Percentiles rank a stretch among this genome's conserved stretches.
phyloP scores from a whole-genome alignment of 306 rosid species.

The Glycine tomentella region DNA sequence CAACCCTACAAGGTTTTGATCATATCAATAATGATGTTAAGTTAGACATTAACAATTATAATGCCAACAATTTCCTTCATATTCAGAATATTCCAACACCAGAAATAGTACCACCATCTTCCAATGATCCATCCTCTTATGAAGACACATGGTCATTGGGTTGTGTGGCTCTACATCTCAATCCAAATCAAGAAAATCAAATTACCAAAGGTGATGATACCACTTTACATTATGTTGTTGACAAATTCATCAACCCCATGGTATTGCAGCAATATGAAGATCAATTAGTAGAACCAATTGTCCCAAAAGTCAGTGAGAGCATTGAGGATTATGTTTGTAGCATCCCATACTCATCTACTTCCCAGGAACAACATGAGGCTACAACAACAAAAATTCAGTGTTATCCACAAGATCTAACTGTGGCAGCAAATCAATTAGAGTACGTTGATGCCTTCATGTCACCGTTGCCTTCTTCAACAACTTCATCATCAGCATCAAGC shows the following conservation, averaged over 20 bases:
- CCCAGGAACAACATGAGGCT: constrained; percentile 46
- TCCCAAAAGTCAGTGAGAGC: constrained; percentile 58
- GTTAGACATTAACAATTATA: constrained; percentile 46
- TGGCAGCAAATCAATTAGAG: constrained; percentile 59
- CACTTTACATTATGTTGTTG: constrained; percentile 32
- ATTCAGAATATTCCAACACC: constrained; percentile 53
- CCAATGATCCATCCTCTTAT: constrained; percentile 45
- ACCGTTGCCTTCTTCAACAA: constrained; percentile 51
- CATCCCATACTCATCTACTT: constrained; percentile 3
- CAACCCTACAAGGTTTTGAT: constrained; percentile 54
- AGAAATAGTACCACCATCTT: constrained; percentile 44
- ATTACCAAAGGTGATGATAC: constrained; percentile 41
- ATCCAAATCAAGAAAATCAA: constrained; percentile 54
- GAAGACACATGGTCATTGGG: constrained; percentile 54
- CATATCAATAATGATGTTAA: constrained; percentile 48
- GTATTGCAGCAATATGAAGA: constrained; percentile 43
- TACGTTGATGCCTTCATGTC: constrained; percentile 58
- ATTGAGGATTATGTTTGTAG: constrained; percentile 51
- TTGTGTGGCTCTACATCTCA: constrained; percentile 44
- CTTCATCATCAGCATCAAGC: constrained; percentile 43
- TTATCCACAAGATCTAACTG: constrained; percentile 46
- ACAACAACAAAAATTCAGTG: constrained; percentile 45
- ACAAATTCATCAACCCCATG: constrained; percentile 51
- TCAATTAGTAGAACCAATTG: constrained; percentile 43
- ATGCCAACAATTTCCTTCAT: constrained; percentile 51